Percentiles rank a stretch among this genome's conserved stretches.
These are phyloP conservation scores for Candida wancherniae DNA, from an alignment of 805 yeast species.

Conservation along the genomic window DNA sequence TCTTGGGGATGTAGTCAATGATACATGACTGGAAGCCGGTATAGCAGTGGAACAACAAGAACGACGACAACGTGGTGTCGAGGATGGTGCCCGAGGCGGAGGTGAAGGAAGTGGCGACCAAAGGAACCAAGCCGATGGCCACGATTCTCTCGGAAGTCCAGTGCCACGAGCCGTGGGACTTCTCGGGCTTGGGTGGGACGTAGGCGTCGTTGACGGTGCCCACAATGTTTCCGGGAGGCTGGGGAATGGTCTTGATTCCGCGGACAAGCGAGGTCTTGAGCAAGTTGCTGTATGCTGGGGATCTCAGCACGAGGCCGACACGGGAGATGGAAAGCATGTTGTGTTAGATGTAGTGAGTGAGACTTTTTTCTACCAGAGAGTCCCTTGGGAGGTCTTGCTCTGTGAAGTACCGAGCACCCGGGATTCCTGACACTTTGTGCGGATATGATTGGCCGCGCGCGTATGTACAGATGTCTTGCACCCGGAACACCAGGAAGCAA, in stretches of 20 bases:
- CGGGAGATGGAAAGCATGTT: constrained; percentile 27
- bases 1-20: constrained; percentile 69
- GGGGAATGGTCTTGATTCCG: constrained; percentile 48
- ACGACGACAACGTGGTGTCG: constrained; percentile 54
- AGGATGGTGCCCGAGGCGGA: constrained; percentile 47
- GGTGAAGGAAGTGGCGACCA: constrained; percentile 56
- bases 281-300: constrained; percentile 20
- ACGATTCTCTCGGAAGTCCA: constrained; percentile 68
- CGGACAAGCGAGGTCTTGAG: constrained; percentile 18
- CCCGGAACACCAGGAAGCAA: constrained; percentile 1
- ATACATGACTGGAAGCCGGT: constrained; percentile 76
- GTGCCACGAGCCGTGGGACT: constrained; percentile 64
- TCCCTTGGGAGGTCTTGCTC: constrained; percentile 1
- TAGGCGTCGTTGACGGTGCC: constrained; percentile 73
- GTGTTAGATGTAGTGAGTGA: no score
- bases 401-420: constrained; percentile 12
- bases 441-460: constrained; percentile 15
- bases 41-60: constrained; percentile 58
- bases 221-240: constrained; percentile 69
- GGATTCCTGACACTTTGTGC: constrained; percentile 15
- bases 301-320: constrained; percentile 22
- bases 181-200: constrained; percentile 52
- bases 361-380: constrained; percentile 4
- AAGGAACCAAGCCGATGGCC: constrained; percentile 59
- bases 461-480: constrained; percentile 1